Percentiles rank a stretch among this genome's conserved stretches.
Conservation (phyloP, 768 basidiomycete genomes). For the Daedaleopsis sinensis region DNA sequence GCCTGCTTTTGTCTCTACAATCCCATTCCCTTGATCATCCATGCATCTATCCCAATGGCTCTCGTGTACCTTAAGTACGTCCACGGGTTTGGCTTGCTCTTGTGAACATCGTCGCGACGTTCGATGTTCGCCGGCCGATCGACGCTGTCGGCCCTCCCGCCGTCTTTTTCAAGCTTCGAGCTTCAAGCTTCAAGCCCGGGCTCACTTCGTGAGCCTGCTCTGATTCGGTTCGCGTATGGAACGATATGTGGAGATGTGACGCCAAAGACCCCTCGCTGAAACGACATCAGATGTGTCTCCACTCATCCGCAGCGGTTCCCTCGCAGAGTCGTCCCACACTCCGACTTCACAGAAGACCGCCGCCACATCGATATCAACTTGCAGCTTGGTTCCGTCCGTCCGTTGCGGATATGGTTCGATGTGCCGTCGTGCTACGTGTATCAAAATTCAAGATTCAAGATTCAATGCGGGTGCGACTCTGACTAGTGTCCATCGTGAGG, state of each 20-base stretch:
- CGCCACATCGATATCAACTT: slow-evolving; percentile 1
- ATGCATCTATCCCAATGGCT: too few species aligned
- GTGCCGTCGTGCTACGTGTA: too few species aligned
- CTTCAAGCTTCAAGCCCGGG: slow-evolving; percentile 44
- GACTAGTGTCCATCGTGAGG: too few species aligned
- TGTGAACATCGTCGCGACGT: slow-evolving; percentile 45
- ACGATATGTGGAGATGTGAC: too few species aligned
- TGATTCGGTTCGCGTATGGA: background rate
- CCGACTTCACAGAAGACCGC: slow-evolving; percentile 13
- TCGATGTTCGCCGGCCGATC: slow-evolving; percentile 45
- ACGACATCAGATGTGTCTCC: background rate
- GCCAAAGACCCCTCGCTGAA: too few species aligned
- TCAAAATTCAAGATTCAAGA: too few species aligned
- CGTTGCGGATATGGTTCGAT: too few species aligned
- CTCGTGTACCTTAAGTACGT: slow-evolving; percentile 46
- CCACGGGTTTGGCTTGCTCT: slow-evolving; percentile 57
- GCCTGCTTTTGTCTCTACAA: too few species aligned
- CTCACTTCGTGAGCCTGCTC: slow-evolving; percentile 47
- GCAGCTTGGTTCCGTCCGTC: too few species aligned
- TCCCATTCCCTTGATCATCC: too few species aligned
- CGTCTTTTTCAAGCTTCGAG: too few species aligned
- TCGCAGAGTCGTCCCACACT: slow-evolving; percentile 48
- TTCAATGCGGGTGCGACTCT: too few species aligned
- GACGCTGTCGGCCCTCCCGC: slow-evolving; percentile 44
- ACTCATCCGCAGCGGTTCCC: slow-evolving; percentile 54